These are phyloP conservation scores for Cutaneotrichosporon mucoides DNA, from an alignment of 1,284 basidiomycete genomes.

Conservation along the genomic window DNA sequence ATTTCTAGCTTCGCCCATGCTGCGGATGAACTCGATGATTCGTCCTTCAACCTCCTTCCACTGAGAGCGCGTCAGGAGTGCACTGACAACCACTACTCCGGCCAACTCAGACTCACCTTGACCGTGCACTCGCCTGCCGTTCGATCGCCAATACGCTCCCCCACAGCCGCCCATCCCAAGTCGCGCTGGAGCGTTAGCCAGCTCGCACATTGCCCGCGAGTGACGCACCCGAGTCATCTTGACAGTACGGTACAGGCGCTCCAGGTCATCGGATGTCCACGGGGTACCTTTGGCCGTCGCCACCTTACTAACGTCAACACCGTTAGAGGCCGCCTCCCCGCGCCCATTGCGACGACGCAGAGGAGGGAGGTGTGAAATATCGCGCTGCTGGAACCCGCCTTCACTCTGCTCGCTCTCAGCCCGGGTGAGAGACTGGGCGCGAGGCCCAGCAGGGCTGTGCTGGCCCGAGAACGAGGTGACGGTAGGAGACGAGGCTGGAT, in stretches of 20 bases:
- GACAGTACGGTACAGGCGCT: conserved; percentile 6
- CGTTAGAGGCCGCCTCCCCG: neutral
- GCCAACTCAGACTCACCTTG: neutral
- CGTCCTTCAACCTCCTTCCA: conserved; percentile 4
- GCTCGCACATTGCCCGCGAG: neutral
- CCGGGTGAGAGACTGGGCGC: neutral
- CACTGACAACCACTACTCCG: too few species aligned
- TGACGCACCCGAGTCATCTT: conserved; percentile 3
- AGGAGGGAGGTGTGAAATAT: neutral
- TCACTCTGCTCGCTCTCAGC: conserved; percentile 2
- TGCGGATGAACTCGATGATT: conserved; percentile 4
- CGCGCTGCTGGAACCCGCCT: neutral
- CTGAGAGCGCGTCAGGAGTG: neutral
- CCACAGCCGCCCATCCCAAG: neutral
- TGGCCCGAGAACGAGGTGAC: neutral
- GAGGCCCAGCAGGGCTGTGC: neutral
- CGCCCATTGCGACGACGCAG: neutral
- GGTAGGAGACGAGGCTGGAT: neutral
- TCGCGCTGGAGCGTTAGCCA: neutral
- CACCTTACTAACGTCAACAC: neutral
- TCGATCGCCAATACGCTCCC: conserved; percentile 2
- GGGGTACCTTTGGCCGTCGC: neutral
- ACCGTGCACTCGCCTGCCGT: neutral
- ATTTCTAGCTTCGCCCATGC: neutral
- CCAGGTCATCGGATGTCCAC: conserved; percentile 6